Base-by-base conservation (phyloP, 768 basidiomycete species). In the Trametes cinnabarina region DNA sequence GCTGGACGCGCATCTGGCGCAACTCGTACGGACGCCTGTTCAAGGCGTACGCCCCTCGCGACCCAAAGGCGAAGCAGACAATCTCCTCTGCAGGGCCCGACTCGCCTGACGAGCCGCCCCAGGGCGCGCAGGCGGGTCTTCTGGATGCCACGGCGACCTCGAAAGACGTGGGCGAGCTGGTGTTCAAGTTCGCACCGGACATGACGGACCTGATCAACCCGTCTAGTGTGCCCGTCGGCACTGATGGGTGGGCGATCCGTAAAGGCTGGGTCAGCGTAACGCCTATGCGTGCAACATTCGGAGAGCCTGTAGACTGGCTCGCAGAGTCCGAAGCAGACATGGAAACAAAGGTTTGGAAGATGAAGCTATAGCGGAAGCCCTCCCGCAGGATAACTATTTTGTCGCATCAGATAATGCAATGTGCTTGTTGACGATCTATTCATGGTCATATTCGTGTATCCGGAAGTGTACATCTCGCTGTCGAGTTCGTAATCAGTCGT, bases 1-100 rank as follows among this genome's bases (percentile, higher is more conserved):
- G 77, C 63, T 94, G 92, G 90, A 92, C 94, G 11, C 77, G 71
- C 25, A 83, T 94, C 73, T 94, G 90, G 91, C 82, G 89, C 46
- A 96, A 89, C 68, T 81, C 85, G 10, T 96, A 95, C 66, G 88
- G 89, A 3, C 78, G 84, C 52, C 77, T 94, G 52, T 95, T 95
- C 81, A 85, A 85, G 68, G 71, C 74, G 52, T 74, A 70, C 40
- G 40, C 51, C 37, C 67, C 79, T 39, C 74, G 23, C 55, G 53
- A 49, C 37, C 58, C 60, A 22, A 68, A 65, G 32, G 65, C 55
- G 35, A 65, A 63, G 59, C 50, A 34, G 44, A 64, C 68, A 26
- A 61, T 72, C 28, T 74, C 69, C 23, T 64, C 77, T 47, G 75
- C 78, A 37, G 80, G 78, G 14, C 77, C 80, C 7, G 80, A 83